Percentiles rank a stretch among this genome's conserved stretches.
These are phyloP conservation scores for Eimeria praecox DNA, from an alignment of 169 alveolate genomes.

Conservation along the genomic window DNA sequence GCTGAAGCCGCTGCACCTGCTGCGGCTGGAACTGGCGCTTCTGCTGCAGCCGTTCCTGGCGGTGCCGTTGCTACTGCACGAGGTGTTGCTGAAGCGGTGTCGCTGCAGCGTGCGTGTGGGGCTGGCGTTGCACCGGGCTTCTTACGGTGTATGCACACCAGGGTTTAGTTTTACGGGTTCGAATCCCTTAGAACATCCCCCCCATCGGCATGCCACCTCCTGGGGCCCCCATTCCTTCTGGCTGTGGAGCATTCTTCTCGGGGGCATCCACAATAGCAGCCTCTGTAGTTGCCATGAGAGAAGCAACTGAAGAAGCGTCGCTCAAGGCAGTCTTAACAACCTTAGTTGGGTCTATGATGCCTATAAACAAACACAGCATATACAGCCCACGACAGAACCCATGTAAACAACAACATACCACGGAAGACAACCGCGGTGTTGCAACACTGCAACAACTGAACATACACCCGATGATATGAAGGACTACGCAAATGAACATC, in stretches of 20 bases:
- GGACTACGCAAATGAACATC: neutral
- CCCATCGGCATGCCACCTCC: slow-evolving; percentile 77
- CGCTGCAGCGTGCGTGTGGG: neutral
- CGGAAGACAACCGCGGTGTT: neutral
- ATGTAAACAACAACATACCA: neutral
- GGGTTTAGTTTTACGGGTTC: neutral
- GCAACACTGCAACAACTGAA: neutral
- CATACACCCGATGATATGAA: neutral
- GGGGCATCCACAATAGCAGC: slow-evolving; percentile 86
- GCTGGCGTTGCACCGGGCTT: neutral
- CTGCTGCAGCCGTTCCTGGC: slow-evolving; percentile 6
- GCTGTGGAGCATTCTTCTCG: slow-evolving; percentile 46
- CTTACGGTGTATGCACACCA: slow-evolving; percentile 12
- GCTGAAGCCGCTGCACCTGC: neutral
- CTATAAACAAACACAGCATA: slow-evolving; percentile 80
- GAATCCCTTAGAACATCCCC: slow-evolving; percentile 78
- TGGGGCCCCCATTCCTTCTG: neutral
- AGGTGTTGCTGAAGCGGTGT: neutral
- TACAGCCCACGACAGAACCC: neutral
- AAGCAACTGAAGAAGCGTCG: slow-evolving; percentile 99
- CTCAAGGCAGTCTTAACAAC: slow-evolving; percentile 99
- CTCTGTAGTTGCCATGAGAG: slow-evolving; percentile 99
- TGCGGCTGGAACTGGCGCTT: neutral
- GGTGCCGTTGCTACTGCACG: slow-evolving; percentile 1
- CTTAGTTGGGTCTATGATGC: slow-evolving; percentile 99